Evolutionary conservation across 306 rosid genomes (phyloP).

Genomic region (Vicia villosa): DNA sequence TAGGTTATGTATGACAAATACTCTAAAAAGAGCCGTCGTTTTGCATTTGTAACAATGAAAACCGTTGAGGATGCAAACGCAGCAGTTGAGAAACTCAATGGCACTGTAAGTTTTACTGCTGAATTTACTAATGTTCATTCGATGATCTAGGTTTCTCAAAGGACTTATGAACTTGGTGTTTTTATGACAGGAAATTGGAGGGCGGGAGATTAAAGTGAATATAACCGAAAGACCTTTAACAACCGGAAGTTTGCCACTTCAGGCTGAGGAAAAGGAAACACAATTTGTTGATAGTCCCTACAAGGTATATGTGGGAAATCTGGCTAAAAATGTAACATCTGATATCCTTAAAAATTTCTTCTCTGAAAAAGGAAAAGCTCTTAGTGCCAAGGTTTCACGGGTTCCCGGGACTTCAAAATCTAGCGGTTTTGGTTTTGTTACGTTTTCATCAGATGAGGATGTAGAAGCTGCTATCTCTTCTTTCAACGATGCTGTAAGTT

Average conservation of each 20-base stretch:
- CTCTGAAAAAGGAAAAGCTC: conserved; percentile 74
- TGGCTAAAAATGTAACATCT: conserved; percentile 75
- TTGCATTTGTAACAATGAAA: conserved; percentile 81
- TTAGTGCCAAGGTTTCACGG: conserved; percentile 91
- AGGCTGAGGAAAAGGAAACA: conserved; percentile 79
- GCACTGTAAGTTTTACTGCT: conserved; percentile 61
- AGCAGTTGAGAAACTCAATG: conserved; percentile 79
- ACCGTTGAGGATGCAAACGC: conserved; percentile 85
- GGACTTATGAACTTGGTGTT: conserved; percentile 29
- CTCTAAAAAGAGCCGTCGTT: conserved; percentile 90
- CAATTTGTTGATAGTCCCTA: conserved; percentile 79
- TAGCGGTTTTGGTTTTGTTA: conserved; percentile 81
- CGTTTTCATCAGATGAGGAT: conserved; percentile 87
- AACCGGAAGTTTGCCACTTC: conserved; percentile 50
- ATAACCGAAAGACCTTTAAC: conserved; percentile 78
- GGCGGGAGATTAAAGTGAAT: conserved; percentile 81
- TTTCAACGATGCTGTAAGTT: conserved; percentile 82
- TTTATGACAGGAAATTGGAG: conserved; percentile 72
- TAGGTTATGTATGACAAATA: conserved; percentile 96
- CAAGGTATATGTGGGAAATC: conserved; percentile 95
- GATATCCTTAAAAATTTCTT: conserved; percentile 67
- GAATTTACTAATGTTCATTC: conserved; percentile 1
- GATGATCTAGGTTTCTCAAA: conserved; percentile 8
- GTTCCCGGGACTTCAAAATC: conserved; percentile 92
- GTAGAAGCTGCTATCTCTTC: conserved; percentile 81